Conservation (phyloP, 2,329 filamentous ascomycete species). For the Trichoderma atrobrunneum region DNA sequence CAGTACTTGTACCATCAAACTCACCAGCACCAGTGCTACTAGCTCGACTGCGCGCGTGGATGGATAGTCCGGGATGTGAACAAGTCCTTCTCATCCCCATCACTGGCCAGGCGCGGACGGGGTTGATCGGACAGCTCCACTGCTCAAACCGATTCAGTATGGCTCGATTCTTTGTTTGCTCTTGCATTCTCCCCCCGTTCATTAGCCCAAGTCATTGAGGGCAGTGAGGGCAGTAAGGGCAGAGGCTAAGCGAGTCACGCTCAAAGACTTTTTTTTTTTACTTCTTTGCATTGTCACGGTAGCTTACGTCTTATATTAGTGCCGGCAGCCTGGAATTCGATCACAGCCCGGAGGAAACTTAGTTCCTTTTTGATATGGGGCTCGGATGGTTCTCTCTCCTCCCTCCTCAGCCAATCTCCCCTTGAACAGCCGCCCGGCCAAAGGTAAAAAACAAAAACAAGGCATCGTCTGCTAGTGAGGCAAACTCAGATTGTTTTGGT, state of each 20-base stretch:
- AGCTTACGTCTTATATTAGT: slow-evolving; percentile 11
- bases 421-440: not conserved
- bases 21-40: slow-evolving; percentile 10
- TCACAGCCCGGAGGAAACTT: not conserved
- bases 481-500: not conserved
- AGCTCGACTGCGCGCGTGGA: slow-evolving; percentile 13
- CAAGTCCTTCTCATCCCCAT: not conserved
- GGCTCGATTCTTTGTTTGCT: not conserved
- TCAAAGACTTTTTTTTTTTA: not conserved
- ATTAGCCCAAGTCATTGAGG: not conserved
- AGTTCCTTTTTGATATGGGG: not conserved
- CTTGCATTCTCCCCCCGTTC: not conserved
- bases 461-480: not conserved
- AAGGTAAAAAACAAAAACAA: not conserved
- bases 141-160: slow-evolving; percentile 14
- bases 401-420: not conserved
- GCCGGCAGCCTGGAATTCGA: not conserved
- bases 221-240: not conserved
- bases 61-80: not conserved
- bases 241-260: slow-evolving; percentile 15
- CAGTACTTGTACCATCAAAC: not conserved
- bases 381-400: not conserved
- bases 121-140: slow-evolving; percentile 16
- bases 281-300: not conserved
- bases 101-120: slow-evolving; percentile 7